These are phyloP conservation scores for Torrubiella hemipterigena DNA, from an alignment of 2,329 filamentous ascomycete species.

Conservation along the genomic window DNA sequence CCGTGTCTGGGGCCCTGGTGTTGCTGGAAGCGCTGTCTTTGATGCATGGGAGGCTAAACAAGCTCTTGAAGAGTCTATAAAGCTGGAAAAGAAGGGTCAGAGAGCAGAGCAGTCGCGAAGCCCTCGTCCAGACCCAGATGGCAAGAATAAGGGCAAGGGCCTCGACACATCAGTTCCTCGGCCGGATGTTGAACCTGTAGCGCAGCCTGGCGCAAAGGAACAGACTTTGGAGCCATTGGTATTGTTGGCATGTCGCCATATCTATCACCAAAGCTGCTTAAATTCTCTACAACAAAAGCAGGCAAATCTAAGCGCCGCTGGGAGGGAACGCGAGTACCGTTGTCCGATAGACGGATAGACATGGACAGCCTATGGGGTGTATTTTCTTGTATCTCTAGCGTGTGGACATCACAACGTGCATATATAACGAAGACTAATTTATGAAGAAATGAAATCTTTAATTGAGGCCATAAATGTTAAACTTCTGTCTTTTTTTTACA, in stretches of 20 bases:
- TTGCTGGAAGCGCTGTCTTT: constrained; percentile 59
- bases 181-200: constrained; percentile 21
- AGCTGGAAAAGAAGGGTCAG: constrained; percentile 28
- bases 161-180: constrained; percentile 26
- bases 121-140: constrained; percentile 1
- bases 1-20: constrained; percentile 80
- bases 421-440: no score
- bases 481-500: no score
- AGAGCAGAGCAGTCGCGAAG: constrained; percentile 17
- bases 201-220: constrained; percentile 17
- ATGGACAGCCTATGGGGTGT: background rate
- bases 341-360: constrained; percentile 44
- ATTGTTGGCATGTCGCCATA: constrained; percentile 58
- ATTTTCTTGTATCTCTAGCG: no score
- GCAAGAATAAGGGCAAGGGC: constrained; percentile 33
- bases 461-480: no score
- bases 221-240: constrained; percentile 52
- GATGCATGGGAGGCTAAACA: constrained; percentile 65
- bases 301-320: constrained; percentile 31
- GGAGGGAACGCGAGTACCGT: constrained; percentile 35
- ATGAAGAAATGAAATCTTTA: no score
- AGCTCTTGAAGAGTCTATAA: constrained; percentile 30
- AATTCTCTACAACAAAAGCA: constrained; percentile 50
- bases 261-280: constrained; percentile 57
- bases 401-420: no score